Conservation (phyloP, 2,329 filamentous ascomycete species). For the Hymenotorrendiella dingleyae region DNA sequence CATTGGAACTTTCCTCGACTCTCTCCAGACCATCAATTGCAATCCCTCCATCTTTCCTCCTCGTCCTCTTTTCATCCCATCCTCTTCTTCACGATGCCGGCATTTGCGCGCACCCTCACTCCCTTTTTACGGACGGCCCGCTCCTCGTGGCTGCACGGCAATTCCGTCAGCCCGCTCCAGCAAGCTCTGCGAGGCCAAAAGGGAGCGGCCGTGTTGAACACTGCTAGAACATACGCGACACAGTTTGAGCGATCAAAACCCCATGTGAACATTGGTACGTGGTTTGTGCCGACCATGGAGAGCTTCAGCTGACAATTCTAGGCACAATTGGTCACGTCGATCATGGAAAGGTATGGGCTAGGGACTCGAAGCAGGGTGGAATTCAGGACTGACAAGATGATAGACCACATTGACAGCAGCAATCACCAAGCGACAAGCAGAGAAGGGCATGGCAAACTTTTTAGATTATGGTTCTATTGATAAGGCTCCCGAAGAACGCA, state of each 20-base stretch:
- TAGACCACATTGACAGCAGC: slow-evolving; percentile 97
- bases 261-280: slow-evolving; percentile 91
- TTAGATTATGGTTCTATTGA: slow-evolving; percentile 97
- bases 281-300: not conserved
- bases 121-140: slow-evolving; percentile 80
- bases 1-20: no score
- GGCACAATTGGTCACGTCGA: slow-evolving; percentile 99
- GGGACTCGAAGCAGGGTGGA: slow-evolving; percentile 3
- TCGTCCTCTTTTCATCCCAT: slow-evolving; percentile 14
- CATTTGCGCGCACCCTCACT: slow-evolving; percentile 69
- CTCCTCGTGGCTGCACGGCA: slow-evolving; percentile 62
- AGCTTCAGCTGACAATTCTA: slow-evolving; percentile 31
- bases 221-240: slow-evolving; percentile 56
- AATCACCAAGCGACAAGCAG: slow-evolving; percentile 96
- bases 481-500: slow-evolving; percentile 98
- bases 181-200: slow-evolving; percentile 58
- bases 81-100: slow-evolving; percentile 60
- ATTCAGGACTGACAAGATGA: slow-evolving; percentile 18
- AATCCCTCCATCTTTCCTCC: slow-evolving; percentile 4
- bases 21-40: not conserved
- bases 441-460: slow-evolving; percentile 90
- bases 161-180: slow-evolving; percentile 70
- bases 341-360: slow-evolving; percentile 79
- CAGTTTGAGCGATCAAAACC: slow-evolving; percentile 87
- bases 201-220: slow-evolving; percentile 57